These are phyloP conservation scores for Termitomyces titanicus DNA, from an alignment of 768 basidiomycete genomes.

Conservation along the genomic window DNA sequence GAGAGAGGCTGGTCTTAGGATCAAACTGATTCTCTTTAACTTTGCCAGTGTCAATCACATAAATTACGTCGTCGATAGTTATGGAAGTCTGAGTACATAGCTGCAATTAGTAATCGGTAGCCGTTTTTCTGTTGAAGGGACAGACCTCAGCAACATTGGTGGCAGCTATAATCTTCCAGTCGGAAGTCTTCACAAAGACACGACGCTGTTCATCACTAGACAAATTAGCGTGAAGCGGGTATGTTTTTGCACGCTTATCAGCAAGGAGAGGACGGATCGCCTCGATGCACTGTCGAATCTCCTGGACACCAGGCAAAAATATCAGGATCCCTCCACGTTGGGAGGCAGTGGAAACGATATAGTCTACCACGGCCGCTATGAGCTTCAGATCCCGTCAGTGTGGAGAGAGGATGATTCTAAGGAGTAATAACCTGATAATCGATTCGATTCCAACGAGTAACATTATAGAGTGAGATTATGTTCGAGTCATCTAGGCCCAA, in stretches of 20 bases:
- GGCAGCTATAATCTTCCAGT: conserved; percentile 83
- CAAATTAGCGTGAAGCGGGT: conserved; percentile 89
- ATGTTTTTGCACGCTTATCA: conserved; percentile 43
- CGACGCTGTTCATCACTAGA: conserved; percentile 78
- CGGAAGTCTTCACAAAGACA: conserved; percentile 61
- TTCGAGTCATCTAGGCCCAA: conserved; percentile 50
- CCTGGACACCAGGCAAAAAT: conserved; percentile 89
- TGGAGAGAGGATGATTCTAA: not conserved
- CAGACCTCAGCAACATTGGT: conserved; percentile 90
- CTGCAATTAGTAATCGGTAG: not conserved
- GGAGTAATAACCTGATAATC: conserved; percentile 60
- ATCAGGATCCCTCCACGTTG: conserved; percentile 71
- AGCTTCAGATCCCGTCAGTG: conserved; percentile 36
- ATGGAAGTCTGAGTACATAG: conserved; percentile 66
- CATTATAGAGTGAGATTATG: conserved; percentile 53
- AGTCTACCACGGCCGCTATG: conserved; percentile 58
- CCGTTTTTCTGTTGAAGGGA: not conserved
- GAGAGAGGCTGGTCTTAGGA: conserved; percentile 66
- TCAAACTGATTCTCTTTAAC: conserved; percentile 83
- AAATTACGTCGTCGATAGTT: conserved; percentile 85
- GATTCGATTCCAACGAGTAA: conserved; percentile 59
- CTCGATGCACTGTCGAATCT: conserved; percentile 76
- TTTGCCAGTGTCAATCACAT: conserved; percentile 81
- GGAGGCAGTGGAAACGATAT: conserved; percentile 51
- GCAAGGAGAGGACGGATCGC: conserved; percentile 37